These are phyloP conservation scores for Lentinus brumalis DNA, from an alignment of 768 basidiomycete species.

Conservation along the genomic window DNA sequence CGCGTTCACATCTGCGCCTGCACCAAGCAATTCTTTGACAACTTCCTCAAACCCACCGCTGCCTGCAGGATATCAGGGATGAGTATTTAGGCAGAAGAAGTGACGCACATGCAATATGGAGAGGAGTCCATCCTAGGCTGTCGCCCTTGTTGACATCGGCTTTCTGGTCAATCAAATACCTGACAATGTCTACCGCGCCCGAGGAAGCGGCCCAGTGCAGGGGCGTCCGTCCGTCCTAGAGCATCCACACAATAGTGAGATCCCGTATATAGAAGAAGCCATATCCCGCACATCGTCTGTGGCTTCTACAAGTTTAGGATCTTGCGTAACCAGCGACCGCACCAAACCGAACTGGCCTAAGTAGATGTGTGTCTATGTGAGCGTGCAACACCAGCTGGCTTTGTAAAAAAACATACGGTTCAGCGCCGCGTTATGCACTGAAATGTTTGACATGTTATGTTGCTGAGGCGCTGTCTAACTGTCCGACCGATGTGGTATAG, in stretches of 20 bases:
- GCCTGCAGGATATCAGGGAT: slow-evolving; percentile 44
- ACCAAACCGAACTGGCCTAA: slow-evolving; percentile 75
- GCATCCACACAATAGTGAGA: not conserved
- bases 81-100: not conserved
- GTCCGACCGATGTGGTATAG: too few relatives aligned
- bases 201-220: slow-evolving; percentile 86
- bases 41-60: slow-evolving; percentile 81
- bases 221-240: slow-evolving; percentile 75
- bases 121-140: slow-evolving; percentile 71
- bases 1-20: slow-evolving; percentile 81
- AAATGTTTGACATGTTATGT: slow-evolving; percentile 3
- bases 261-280: not conserved
- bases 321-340: slow-evolving; percentile 61
- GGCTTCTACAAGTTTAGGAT: slow-evolving; percentile 61
- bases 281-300: slow-evolving; percentile 54
- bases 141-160: slow-evolving; percentile 71
- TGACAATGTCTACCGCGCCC: slow-evolving; percentile 65
- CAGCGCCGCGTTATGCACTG: slow-evolving; percentile 64
- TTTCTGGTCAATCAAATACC: slow-evolving; percentile 69
- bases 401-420: slow-evolving; percentile 48
- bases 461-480: not conserved
- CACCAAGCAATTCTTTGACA: slow-evolving; percentile 75
- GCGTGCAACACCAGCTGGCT: too few relatives aligned
- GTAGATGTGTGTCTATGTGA: not conserved
- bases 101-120: slow-evolving; percentile 73